Conservation (phyloP, 2,329 filamentous ascomycete genomes). For the Cordyceps javanica region DNA sequence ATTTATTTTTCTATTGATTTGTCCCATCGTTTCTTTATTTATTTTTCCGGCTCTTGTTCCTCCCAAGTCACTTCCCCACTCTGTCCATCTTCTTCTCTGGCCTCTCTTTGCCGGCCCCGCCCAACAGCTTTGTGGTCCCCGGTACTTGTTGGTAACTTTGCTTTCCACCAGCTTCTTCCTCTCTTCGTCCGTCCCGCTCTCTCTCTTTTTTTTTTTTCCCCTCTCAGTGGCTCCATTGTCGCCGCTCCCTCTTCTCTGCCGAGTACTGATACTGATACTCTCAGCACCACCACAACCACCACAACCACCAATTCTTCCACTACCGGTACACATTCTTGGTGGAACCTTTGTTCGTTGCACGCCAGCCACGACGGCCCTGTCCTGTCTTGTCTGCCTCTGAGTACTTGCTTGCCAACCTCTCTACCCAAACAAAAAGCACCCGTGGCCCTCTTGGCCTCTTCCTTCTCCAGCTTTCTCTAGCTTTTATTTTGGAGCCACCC, state of each 20-base stretch:
- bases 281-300: no score
- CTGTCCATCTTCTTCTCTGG: background rate
- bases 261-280: no score
- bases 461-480: conserved; percentile 8
- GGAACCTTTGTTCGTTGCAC: conserved; percentile 6
- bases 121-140: background rate
- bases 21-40: background rate
- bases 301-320: no score
- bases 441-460: background rate
- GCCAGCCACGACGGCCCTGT: conserved; percentile 4
- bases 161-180: background rate
- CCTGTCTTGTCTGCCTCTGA: background rate
- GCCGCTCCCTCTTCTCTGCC: no score
- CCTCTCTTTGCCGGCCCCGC: background rate
- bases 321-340: conserved; percentile 9
- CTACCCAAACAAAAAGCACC: background rate
- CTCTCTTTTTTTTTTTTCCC: no score
- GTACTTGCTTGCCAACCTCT: background rate
- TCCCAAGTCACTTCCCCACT: background rate
- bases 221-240: no score
- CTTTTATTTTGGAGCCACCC: background rate
- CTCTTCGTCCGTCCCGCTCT: background rate
- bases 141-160: background rate
- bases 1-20: background rate
- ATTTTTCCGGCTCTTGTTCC: background rate